Evolutionary conservation across 1,284 basidiomycete genomes (phyloP).

Genomic region (Moniliophthora roreri): DNA sequence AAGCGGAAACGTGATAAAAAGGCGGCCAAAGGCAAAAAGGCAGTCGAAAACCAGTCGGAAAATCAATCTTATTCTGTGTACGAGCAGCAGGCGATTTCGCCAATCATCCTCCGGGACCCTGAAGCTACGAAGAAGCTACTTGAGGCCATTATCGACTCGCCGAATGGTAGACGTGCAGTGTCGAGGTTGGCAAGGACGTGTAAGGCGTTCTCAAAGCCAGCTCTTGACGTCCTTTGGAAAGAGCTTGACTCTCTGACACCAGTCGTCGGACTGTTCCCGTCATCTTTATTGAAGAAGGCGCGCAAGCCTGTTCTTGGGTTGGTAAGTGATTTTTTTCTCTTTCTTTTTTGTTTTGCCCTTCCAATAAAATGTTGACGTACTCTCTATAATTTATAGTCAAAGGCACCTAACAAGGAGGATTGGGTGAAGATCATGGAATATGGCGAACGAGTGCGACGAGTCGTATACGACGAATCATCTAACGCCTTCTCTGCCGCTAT

Average conservation of each 20-base stretch:
- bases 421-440: slow-evolving; percentile 67
- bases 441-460: slow-evolving; percentile 60
- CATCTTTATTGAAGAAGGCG: slow-evolving; percentile 61
- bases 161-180: slow-evolving; percentile 61
- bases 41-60: not conserved
- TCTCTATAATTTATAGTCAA: slow-evolving; percentile 40
- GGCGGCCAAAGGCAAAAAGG: not conserved
- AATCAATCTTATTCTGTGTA: slow-evolving; percentile 35
- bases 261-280: slow-evolving; percentile 68
- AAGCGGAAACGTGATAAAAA: not conserved
- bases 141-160: slow-evolving; percentile 66
- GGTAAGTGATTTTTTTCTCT: slow-evolving; percentile 43
- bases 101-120: slow-evolving; percentile 57
- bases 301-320: slow-evolving; percentile 71
- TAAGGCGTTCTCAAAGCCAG: slow-evolving; percentile 67
- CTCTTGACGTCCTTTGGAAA: slow-evolving; percentile 70
- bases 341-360: not conserved
- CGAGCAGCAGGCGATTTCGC: slow-evolving; percentile 51
- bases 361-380: not conserved
- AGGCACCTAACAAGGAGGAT: slow-evolving; percentile 59
- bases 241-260: slow-evolving; percentile 75
- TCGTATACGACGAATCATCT: slow-evolving; percentile 67
- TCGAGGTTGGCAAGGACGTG: slow-evolving; percentile 73
- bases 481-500: slow-evolving; percentile 62
- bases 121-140: slow-evolving; percentile 62